Percentiles rank a stretch among this genome's conserved stretches.
Evolutionary conservation across 768 basidiomycete genomes (phyloP).

Genomic region (Boletus barrowsii): DNA sequence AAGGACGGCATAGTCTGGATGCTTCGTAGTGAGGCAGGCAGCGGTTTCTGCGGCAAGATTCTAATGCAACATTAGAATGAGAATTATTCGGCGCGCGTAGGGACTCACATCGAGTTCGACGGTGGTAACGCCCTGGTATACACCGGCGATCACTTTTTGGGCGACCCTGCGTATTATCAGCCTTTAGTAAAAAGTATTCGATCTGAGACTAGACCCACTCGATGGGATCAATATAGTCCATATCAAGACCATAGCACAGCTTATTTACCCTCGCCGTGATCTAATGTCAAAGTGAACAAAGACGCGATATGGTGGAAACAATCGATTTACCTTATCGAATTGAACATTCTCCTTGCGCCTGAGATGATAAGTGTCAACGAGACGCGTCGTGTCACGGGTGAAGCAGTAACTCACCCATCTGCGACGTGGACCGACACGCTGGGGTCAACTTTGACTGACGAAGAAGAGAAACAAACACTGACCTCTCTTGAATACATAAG

Average conservation of each 20-base stretch:
- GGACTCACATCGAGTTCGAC: conserved; percentile 88
- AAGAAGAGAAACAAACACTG: conserved; percentile 14
- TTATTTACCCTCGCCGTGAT: conserved; percentile 86
- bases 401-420: conserved; percentile 45
- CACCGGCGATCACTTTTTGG: conserved; percentile 90
- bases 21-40: conserved; percentile 94
- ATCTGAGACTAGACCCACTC: conserved; percentile 44
- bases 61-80: conserved; percentile 37
- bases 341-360: conserved; percentile 90
- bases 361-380: conserved; percentile 8
- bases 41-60: conserved; percentile 97
- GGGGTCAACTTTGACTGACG: conserved; percentile 7
- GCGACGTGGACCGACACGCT: conserved; percentile 5
- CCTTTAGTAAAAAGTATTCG: background rate
- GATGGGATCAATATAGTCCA: conserved; percentile 88
- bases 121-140: conserved; percentile 95
- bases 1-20: conserved; percentile 97
- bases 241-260: conserved; percentile 94
- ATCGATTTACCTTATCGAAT: conserved; percentile 76
- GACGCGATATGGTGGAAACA: conserved; percentile 7
- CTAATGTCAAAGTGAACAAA: conserved; percentile 37
- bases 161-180: conserved; percentile 54
- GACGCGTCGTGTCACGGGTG: conserved; percentile 24
- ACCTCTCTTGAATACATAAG: conserved; percentile 61
- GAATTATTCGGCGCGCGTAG: background rate